Base-by-base conservation (phyloP, 768 basidiomycete species). In the Pisolithus marmoratus region DNA sequence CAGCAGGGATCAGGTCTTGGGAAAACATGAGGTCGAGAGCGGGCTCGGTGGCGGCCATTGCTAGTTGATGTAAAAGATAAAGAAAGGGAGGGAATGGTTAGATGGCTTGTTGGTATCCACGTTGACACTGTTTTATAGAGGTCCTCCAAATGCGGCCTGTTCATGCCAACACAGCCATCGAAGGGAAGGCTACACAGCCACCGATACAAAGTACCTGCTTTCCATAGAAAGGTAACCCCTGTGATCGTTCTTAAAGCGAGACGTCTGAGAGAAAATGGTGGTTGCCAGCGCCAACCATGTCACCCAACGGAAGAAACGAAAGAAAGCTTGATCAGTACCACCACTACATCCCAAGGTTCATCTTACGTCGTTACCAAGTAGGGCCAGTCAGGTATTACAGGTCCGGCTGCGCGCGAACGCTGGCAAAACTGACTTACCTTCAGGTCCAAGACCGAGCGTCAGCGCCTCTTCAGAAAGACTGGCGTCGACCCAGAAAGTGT, bases 21-120 rank as follows among this genome's bases (percentile, higher is more conserved):
- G 85, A 71, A 70, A 94, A 94, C 57, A 90, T 74, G 48, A 95
- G 81, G 62, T 93, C 85, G 59, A 94, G 84, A 38, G 72, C 58
- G 38, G 67, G 69, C 67, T 90, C 84, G 38, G 83, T 75, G 37
- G 62, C 38, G 29, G 51, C 14, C 54, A 63, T 60, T 48, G n/a
- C 15, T 43, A 49, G 34, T 8, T 31, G 46, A 38, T 5, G 48
- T 17, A 31, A 15, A 26, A 1, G 48, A 26, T 47, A 42, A 41
- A 6, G 17, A 3, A 54, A 45, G 40, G 45, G 37, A 45, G 4
- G 50, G 19, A 44, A 48, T 46, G 38, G 27, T 2, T 27, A 27
- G 26, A 27, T 27, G 26, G 26, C 8, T 5, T 27, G 26, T 27
- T 27, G 26, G 8, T 27, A 27, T 27, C 5, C 26, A 27, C 26